Conservation (phyloP, 2,329 filamentous ascomycete genomes). For the Neofusicoccum sp. region DNA sequence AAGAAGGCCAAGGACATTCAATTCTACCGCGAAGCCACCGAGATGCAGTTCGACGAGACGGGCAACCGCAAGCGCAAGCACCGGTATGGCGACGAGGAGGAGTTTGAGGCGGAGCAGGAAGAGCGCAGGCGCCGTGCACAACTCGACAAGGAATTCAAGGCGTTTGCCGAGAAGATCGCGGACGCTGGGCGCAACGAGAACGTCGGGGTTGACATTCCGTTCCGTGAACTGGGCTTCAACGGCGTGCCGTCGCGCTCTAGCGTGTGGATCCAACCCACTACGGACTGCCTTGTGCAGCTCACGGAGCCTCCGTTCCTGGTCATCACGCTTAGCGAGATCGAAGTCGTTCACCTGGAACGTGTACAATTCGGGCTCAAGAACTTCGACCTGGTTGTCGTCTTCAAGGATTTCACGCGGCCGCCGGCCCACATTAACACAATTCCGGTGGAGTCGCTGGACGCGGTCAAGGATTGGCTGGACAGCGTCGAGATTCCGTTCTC, state of each 20-base stretch:
- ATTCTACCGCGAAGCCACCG: slow-evolving; percentile 96
- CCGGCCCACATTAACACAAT: slow-evolving; percentile 98
- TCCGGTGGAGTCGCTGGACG: slow-evolving; percentile 89
- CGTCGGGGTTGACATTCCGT: slow-evolving; percentile 93
- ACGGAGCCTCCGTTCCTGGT: slow-evolving; percentile 98
- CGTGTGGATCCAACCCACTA: slow-evolving; percentile 93
- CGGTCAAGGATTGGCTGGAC: slow-evolving; percentile 97
- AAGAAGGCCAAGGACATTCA: slow-evolving; percentile 99
- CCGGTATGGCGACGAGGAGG: slow-evolving; percentile 95
- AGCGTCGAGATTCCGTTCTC: slow-evolving; percentile 92
- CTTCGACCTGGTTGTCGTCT: slow-evolving; percentile 97
- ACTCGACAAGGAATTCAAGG: slow-evolving; percentile 93
- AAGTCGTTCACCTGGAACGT: slow-evolving; percentile 93
- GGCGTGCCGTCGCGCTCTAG: slow-evolving; percentile 96
- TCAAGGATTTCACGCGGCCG: slow-evolving; percentile 92
- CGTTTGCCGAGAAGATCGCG: slow-evolving; percentile 95
- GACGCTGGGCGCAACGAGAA: slow-evolving; percentile 90
- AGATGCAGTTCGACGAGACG: slow-evolving; percentile 98
- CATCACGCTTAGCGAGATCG: slow-evolving; percentile 91
- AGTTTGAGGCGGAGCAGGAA: slow-evolving; percentile 98
- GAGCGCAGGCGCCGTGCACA: slow-evolving; percentile 89
- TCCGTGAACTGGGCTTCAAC: slow-evolving; percentile 94
- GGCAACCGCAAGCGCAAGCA: slow-evolving; percentile 98
- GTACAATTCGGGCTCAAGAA: slow-evolving; percentile 97
- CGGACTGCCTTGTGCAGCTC: slow-evolving; percentile 94